A percentile compares a stretch with the other conserved stretches of the same genome.
These are phyloP conservation scores for Neurospora crassa DNA, from an alignment of 2,329 filamentous ascomycete genomes.

Conservation along the genomic window DNA sequence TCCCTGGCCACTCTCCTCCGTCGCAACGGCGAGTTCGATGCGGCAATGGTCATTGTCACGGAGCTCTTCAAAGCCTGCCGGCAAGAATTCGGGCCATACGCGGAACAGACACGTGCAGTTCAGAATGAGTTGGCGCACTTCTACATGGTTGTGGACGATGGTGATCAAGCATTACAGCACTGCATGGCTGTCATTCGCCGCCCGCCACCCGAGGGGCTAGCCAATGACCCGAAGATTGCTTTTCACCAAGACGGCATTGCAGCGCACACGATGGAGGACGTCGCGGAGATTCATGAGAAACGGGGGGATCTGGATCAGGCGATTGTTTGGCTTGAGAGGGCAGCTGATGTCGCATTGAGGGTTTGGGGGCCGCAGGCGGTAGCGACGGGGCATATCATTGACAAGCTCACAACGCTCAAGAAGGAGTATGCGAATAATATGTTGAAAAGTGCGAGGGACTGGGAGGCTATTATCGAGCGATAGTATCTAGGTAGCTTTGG, in stretches of 20 bases:
- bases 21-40: constrained; percentile 17
- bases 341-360: constrained; percentile 13
- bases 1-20: constrained; percentile 18
- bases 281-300: constrained; percentile 18
- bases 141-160: constrained; percentile 15
- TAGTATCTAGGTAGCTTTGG: neutral
- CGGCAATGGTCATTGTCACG: constrained; percentile 15
- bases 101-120: constrained; percentile 14
- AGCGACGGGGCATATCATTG: constrained; percentile 17
- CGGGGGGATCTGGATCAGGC: constrained; percentile 16
- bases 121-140: constrained; percentile 19
- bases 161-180: constrained; percentile 14
- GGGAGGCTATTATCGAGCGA: constrained; percentile 11
- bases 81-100: constrained; percentile 13
- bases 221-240: neutral
- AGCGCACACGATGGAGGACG: constrained; percentile 19
- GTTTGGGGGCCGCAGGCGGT: constrained; percentile 16
- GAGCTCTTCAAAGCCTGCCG: constrained; percentile 15
- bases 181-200: constrained; percentile 17
- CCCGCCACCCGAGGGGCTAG: constrained; percentile 3
- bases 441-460: constrained; percentile 13
- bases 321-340: constrained; percentile 17
- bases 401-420: constrained; percentile 17
- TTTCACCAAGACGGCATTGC: constrained; percentile 17
- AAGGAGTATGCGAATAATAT: constrained; percentile 15